Evolutionary conservation across 108 stramenopile species (phyloP), one percentile per base, ranked within the genome.

Genomic region (Skeletonema menzelii): DNA sequence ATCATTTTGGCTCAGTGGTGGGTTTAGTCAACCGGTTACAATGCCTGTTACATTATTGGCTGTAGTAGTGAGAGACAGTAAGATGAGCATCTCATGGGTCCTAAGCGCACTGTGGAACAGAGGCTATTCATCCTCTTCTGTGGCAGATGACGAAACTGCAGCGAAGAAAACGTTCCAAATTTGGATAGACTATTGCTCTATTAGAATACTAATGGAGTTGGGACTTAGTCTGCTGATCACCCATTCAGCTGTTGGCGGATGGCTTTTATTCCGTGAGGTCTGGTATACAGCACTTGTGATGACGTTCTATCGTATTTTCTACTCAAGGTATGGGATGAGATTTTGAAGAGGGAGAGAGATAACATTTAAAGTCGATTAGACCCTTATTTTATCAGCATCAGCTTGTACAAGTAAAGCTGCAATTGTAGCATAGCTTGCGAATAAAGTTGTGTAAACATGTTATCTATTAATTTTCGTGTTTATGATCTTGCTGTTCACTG

Each of bases 11-110:
- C 27, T 66, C 1, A 78, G 69, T 40, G 89, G 89, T 15, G 89
- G 89, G 0, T 91, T 84, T 82, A 58, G 73, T 58, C 89, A 91
- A 65, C 84, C 86, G 3, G 58, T 88, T 11, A 75, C 87, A 28
- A 72, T 79, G 62, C 78, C 78, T 22, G 72, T 71, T 22, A 68
- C 78, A 1, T 37, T 79, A 3, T 31, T 72, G 35, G 66, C 66
- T 5, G 28, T 79, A 7, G 32, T 79, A 10, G 78, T 79, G 3
- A 67, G 78, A 63, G 78, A 79, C 20, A 72, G 70, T 4, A 79
- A 79, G 34, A 79, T 79, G 78, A 63, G 59, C 28, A 79, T 79
- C n/a, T 53, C 78, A 31, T 79, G 78, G 78, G 53, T 72, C 20
- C 67, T 72, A 26, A 35, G 55, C 26, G 66, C 57, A 15, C n/a